Evolutionary conservation across 768 basidiomycete species (phyloP).

Genomic region (Leccinum barrowsii): DNA sequence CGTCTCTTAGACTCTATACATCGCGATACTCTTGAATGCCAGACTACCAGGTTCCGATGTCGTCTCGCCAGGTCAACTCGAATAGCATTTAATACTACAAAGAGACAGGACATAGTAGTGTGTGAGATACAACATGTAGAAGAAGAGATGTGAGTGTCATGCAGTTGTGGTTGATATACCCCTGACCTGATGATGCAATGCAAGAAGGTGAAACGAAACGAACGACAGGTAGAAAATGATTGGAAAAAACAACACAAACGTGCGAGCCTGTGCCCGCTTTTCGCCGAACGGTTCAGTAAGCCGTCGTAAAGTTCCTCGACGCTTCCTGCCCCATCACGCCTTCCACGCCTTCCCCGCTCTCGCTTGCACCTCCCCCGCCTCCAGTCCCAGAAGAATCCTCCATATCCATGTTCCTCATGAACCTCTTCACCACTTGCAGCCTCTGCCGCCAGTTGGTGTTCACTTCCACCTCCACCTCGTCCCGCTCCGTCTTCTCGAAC

Average conservation of each 20-base stretch:
- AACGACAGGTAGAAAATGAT: slow-evolving; percentile 9
- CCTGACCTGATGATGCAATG: slow-evolving; percentile 8
- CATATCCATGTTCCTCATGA: slow-evolving; percentile 34
- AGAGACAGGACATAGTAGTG: not conserved
- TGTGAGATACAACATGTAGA: slow-evolving; percentile 12
- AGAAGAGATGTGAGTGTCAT: slow-evolving; percentile 1
- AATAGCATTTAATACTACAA: slow-evolving; percentile 5
- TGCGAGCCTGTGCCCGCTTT: slow-evolving; percentile 1
- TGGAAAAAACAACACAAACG: not conserved
- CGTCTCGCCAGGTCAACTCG: not conserved
- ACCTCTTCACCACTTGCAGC: slow-evolving; percentile 74
- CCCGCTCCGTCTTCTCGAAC: slow-evolving; percentile 68
- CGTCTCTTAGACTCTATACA: slow-evolving; percentile 32
- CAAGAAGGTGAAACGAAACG: slow-evolving; percentile 15
- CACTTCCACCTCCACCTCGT: slow-evolving; percentile 70
- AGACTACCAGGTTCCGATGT: slow-evolving; percentile 85
- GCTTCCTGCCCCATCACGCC: slow-evolving; percentile 52
- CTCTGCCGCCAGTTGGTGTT: slow-evolving; percentile 88
- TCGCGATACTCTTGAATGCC: slow-evolving; percentile 87
- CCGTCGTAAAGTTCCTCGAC: slow-evolving; percentile 56
- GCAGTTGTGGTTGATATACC: slow-evolving; percentile 9
- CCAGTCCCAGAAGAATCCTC: slow-evolving; percentile 20
- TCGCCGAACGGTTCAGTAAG: slow-evolving; percentile 34
- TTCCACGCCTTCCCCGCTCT: slow-evolving; percentile 27
- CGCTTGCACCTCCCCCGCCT: slow-evolving; percentile 16